Evolutionary conservation across 2,329 filamentous ascomycete genomes (phyloP).

Genomic region (Rutstroemia sp.): DNA sequence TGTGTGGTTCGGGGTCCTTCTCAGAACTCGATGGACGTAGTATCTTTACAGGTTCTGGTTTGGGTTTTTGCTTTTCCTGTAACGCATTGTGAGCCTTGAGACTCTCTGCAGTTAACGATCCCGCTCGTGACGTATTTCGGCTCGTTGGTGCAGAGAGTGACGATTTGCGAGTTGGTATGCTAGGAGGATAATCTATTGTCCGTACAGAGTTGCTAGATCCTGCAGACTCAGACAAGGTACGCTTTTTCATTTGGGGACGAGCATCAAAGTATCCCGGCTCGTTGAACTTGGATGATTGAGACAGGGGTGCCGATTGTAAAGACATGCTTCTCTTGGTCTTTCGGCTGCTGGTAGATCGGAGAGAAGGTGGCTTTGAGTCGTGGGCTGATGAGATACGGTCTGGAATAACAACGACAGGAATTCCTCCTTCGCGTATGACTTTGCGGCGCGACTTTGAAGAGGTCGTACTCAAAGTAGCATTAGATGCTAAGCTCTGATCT

Average conservation of each 20-base stretch:
- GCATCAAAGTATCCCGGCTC: constrained; percentile 39
- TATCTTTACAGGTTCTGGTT: constrained; percentile 2
- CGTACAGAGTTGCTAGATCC: constrained; percentile 30
- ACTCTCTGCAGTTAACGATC: constrained; percentile 52
- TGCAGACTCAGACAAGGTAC: constrained; percentile 27
- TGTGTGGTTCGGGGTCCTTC: constrained; percentile 14
- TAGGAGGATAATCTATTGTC: constrained; percentile 54
- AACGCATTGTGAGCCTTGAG: constrained; percentile 45
- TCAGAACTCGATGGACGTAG: constrained; percentile 9
- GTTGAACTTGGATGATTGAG: constrained; percentile 36
- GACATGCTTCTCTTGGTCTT: constrained; percentile 48
- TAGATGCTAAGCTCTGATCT: constrained; percentile 40
- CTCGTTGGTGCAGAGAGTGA: constrained; percentile 58
- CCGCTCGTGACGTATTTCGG: constrained; percentile 45
- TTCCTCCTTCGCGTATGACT: constrained; percentile 50
- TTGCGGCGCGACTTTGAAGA: constrained; percentile 50
- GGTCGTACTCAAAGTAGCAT: constrained; percentile 39
- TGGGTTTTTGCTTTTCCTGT: constrained; percentile 17
- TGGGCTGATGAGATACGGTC: constrained; percentile 45
- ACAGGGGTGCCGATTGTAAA: constrained; percentile 39
- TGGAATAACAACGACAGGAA: constrained; percentile 57
- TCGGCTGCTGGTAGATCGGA: constrained; percentile 56
- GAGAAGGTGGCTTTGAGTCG: constrained; percentile 43
- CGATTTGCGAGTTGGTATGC: constrained; percentile 49
- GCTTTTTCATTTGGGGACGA: constrained; percentile 21